Evolutionary conservation across 352 stramenopile species (phyloP).

Genomic region (Globisporangium cylindrosporum): DNA sequence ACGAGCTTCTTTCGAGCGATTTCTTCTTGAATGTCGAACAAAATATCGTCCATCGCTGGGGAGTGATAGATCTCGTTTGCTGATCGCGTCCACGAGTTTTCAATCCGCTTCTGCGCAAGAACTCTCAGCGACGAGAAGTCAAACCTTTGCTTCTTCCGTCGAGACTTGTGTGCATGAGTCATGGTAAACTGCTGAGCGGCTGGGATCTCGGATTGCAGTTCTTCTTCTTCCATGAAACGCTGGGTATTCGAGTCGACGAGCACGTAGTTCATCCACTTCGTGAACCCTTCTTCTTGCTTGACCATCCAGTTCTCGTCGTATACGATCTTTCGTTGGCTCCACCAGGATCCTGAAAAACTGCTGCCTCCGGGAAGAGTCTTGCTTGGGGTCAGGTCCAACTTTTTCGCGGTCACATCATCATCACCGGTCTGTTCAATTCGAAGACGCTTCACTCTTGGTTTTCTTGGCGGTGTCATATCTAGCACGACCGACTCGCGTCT

Average conservation of each 20-base stretch:
- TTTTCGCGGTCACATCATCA: constrained; percentile 14
- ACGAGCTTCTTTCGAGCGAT: constrained; percentile 71
- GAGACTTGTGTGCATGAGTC: constrained; percentile 1
- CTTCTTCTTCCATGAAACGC: constrained; percentile 29
- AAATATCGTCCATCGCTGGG: constrained; percentile 44
- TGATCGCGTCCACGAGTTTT: constrained; percentile 57
- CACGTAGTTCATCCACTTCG: constrained; percentile 88
- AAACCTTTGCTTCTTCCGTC: constrained; percentile 23
- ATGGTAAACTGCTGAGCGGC: background rate
- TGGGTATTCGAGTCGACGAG: constrained; percentile 54
- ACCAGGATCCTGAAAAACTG: constrained; percentile 53
- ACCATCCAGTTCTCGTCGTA: constrained; percentile 80
- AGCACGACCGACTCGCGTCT: constrained; percentile 32
- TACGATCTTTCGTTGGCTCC: constrained; percentile 62
- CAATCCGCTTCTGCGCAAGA: constrained; percentile 67
- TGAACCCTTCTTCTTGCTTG: constrained; percentile 79
- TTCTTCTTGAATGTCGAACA: constrained; percentile 70
- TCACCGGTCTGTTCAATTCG: constrained; percentile 5
- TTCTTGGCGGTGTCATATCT: constrained; percentile 42
- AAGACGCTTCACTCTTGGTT: constrained; percentile 25
- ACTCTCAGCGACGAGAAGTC: constrained; percentile 73
- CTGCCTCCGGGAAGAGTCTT: constrained; percentile 13
- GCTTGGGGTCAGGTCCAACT: constrained; percentile 2
- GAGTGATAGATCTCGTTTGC: constrained; percentile 63
- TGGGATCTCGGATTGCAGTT: constrained; percentile 19